These are phyloP conservation scores for Crithidia bombi DNA, from an alignment of 208 protist species.

Conservation along the genomic window DNA sequence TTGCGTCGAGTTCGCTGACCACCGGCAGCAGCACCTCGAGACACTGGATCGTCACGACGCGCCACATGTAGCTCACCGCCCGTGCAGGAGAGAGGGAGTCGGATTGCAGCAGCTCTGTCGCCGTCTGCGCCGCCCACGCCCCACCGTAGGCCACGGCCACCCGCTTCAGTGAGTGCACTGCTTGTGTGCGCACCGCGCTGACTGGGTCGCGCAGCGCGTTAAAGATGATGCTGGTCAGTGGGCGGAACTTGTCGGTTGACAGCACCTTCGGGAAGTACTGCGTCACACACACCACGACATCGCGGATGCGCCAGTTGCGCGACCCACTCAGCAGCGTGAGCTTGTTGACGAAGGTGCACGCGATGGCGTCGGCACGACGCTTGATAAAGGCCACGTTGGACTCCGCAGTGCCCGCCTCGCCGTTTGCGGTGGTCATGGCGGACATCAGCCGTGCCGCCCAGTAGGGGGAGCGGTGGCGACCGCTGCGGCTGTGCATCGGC, in stretches of 20 bases:
- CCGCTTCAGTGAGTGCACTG: conserved; percentile 47
- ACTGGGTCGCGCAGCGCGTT: conserved; percentile 68
- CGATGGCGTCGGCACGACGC: conserved; percentile 34
- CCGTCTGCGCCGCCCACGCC: conserved; percentile 63
- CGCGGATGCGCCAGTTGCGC: conserved; percentile 76
- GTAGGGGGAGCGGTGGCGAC: conserved; percentile 20
- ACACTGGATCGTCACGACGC: conserved; percentile 62
- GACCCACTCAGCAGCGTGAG: conserved; percentile 60
- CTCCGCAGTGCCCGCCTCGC: conserved; percentile 4
- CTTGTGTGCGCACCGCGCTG: conserved; percentile 59
- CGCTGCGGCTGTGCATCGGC: conserved; percentile 13
- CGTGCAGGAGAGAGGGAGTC: conserved; percentile 44
- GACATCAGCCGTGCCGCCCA: neutral
- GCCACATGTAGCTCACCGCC: conserved; percentile 48
- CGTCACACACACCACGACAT: conserved; percentile 50
- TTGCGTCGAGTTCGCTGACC: conserved; percentile 40
- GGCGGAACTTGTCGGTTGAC: conserved; percentile 47
- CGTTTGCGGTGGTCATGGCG: conserved; percentile 3
- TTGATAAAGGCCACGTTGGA: conserved; percentile 7
- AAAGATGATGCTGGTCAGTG: conserved; percentile 55
- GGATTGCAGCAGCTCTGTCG: conserved; percentile 55
- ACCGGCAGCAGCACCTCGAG: conserved; percentile 66
- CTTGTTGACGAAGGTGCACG: conserved; percentile 39
- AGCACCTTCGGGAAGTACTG: conserved; percentile 59
- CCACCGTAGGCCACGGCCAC: conserved; percentile 60